Conservation (phyloP, 2,329 filamentous ascomycete genomes). For the Apiospora hydei region DNA sequence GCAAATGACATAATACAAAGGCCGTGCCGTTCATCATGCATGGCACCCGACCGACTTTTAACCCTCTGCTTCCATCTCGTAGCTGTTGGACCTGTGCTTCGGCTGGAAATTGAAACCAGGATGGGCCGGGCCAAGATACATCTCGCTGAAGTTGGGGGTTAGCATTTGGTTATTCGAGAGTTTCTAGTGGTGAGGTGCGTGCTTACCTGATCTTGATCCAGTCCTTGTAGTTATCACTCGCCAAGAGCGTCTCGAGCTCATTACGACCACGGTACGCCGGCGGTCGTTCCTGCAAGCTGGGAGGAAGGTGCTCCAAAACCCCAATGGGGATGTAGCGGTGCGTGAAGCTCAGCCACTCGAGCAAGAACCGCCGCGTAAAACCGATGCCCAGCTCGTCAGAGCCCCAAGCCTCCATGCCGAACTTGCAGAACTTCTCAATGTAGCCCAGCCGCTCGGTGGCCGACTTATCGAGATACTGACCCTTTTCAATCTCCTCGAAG, state of each 20-base stretch:
- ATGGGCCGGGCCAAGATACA: slow-evolving; percentile 94
- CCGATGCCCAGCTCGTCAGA: slow-evolving; percentile 94
- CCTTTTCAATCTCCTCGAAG: slow-evolving; percentile 92
- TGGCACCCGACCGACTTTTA: slow-evolving; percentile 40
- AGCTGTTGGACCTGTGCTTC: slow-evolving; percentile 96
- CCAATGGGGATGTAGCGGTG: slow-evolving; percentile 92
- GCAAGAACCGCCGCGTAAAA: slow-evolving; percentile 87
- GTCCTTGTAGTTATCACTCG: slow-evolving; percentile 90
- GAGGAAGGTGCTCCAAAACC: slow-evolving; percentile 85
- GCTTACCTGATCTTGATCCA: slow-evolving; percentile 97
- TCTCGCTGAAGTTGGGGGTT: slow-evolving; percentile 69
- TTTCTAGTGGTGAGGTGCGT: slow-evolving; percentile 36
- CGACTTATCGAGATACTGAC: slow-evolving; percentile 95
- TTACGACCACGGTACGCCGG: slow-evolving; percentile 84
- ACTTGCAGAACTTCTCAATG: slow-evolving; percentile 87
- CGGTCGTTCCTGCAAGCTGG: slow-evolving; percentile 86
- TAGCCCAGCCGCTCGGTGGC: slow-evolving; percentile 84
- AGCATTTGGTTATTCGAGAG: neutral
- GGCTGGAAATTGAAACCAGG: slow-evolving; percentile 93
- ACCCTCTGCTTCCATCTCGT: slow-evolving; percentile 81
- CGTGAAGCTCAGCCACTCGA: slow-evolving; percentile 95
- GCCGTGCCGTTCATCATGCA: slow-evolving; percentile 15
- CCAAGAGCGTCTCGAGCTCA: slow-evolving; percentile 92
- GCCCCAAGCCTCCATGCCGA: slow-evolving; percentile 94
- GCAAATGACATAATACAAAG: slow-evolving; percentile 2